Evolutionary conservation across 2,329 filamentous ascomycete genomes (phyloP), one percentile per base, ranked within the genome.

Genomic region (Pseudonectria buxi): DNA sequence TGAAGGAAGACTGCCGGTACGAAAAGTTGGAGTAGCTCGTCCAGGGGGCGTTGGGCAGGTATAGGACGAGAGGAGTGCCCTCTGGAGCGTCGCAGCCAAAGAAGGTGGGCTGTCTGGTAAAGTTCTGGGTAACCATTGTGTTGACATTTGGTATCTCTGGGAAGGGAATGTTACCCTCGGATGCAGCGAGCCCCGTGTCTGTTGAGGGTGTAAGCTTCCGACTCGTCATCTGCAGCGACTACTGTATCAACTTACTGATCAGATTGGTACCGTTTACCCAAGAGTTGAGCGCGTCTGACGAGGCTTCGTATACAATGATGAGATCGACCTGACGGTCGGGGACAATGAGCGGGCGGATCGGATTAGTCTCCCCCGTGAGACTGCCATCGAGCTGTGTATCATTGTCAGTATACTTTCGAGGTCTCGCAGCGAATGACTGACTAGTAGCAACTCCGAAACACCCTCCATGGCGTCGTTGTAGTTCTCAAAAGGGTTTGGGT

Each of bases 241-340:
- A 12, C 7, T 5, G 14, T 3, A 10, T 10, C 10, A 10, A 13
- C 46, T 10, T 36, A 50, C 50, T 46, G 5, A 53, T 45, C 9
- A 56, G 37, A 5, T 52, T 54, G 1, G 46, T 53, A 24, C 54
- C 53, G 12, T 56, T 56, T 2, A 53, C 41, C 53, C 53, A 56
- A 3, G 24, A 30, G 15, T 57, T 46, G 1, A 27, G 14, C 0
- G 53, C 41, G 10, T 57, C 54, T 0, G 45, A 46, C 2, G 54
- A 55, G 12, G 52, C 50, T 28, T 61, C 57, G 24, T 57, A 61
- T 0, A 54, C 49, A 14, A 60, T 53, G 25, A 61, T 52, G 13
- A 61, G 43, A 15, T 55, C 49, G 4, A 55, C 33, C 1, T 40
- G 32, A 2, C 56, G 46, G 1, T 48, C 47, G 1, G 55, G 55